Evolutionary conservation across 129 eudicot genomes (phyloP).

Genomic region (Lonicera japonica): DNA sequence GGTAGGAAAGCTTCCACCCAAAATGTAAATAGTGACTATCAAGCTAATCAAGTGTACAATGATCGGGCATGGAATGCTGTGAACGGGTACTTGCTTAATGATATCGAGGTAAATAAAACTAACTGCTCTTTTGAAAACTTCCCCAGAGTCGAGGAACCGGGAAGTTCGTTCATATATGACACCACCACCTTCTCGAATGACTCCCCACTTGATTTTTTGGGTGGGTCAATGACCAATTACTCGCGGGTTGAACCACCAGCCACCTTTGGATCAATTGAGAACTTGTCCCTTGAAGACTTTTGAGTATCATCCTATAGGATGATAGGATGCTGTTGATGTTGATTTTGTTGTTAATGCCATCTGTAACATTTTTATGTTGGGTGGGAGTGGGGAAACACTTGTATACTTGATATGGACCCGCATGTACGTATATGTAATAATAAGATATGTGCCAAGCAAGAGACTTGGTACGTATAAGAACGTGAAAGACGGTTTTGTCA

Average conservation of each 20-base stretch:
- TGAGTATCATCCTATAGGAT: not conserved
- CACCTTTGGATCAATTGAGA: constrained; percentile 36
- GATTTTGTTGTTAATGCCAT: not conserved
- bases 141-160: constrained; percentile 22
- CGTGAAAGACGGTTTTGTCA: too few relatives aligned
- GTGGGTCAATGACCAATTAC: constrained; percentile 32
- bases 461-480: too few relatives aligned
- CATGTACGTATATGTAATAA: too few relatives aligned
- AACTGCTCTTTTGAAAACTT: constrained; percentile 11
- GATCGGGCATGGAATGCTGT: constrained; percentile 14
- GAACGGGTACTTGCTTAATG: constrained; percentile 25
- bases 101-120: constrained; percentile 21
- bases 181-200: constrained; percentile 37
- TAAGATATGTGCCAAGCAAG: too few relatives aligned
- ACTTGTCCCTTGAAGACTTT: constrained; percentile 40
- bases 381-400: not conserved
- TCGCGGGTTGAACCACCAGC: constrained; percentile 19
- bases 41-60: constrained; percentile 12
- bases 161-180: constrained; percentile 31
- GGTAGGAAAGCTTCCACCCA: constrained; percentile 30
- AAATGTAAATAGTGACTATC: constrained; percentile 4
- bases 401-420: too few relatives aligned
- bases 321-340: too few relatives aligned
- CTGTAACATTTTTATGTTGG: not conserved
- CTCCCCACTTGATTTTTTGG: constrained; percentile 34